Evolutionary conservation across 306 rosid genomes (phyloP).

Genomic region (Casuarina cunninghamiana): DNA sequence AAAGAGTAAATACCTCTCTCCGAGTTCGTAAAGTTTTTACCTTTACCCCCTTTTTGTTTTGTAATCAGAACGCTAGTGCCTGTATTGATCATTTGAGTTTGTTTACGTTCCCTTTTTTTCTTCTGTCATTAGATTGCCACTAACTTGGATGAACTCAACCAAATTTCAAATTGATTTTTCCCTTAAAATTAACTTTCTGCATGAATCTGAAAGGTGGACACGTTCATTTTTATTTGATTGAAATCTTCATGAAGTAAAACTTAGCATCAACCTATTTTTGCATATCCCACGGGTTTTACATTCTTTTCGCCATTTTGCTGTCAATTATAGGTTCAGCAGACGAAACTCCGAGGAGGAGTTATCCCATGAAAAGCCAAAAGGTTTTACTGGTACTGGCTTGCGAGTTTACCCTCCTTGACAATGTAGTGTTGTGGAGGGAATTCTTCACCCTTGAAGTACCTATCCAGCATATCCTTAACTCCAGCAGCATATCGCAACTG

Average conservation of each 20-base stretch:
- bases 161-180: not conserved
- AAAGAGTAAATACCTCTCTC: not conserved
- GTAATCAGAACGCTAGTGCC: not conserved
- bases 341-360: constrained; percentile 11
- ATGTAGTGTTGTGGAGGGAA: constrained; percentile 91
- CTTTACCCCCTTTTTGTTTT: not conserved
- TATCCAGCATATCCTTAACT: constrained; percentile 85
- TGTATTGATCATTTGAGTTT: too few species aligned
- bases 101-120: too few species aligned
- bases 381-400: constrained; percentile 79
- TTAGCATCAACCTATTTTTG: not conserved
- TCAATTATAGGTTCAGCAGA: constrained; percentile 19
- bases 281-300: not conserved
- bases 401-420: constrained; percentile 86
- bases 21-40: too few species aligned
- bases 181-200: not conserved
- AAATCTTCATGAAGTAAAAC: not conserved
- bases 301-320: constrained; percentile 9
- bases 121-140: not conserved
- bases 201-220: not conserved
- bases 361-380: not conserved
- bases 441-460: constrained; percentile 88
- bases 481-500: constrained; percentile 94
- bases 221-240: not conserved
- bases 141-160: not conserved